Conservation (phyloP, 2,329 filamentous ascomycete genomes). For the Thielaviopsis euricoi region DNA sequence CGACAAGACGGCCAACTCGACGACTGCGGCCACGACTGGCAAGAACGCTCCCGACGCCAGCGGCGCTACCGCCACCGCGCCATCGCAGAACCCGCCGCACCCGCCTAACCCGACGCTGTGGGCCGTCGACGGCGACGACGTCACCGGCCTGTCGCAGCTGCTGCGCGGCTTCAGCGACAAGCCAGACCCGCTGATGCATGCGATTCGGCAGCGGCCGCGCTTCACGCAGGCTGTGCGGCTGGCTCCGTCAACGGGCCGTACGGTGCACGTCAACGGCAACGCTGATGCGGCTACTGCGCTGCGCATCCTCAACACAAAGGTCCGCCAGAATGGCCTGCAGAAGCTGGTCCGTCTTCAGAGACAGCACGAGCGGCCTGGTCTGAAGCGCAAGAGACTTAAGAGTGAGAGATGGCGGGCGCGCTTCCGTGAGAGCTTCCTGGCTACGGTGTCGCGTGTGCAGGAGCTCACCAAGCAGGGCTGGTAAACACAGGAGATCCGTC, state of each 20-base stretch:
- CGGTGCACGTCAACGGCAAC: constrained; percentile 24
- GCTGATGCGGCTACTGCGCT: constrained; percentile 31
- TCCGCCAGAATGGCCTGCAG: constrained; percentile 38
- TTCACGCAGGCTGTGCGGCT: constrained; percentile 20
- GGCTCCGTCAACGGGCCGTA: constrained; percentile 28
- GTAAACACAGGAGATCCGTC: constrained; percentile 32
- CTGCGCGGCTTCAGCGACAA: background rate
- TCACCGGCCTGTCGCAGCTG: constrained; percentile 18
- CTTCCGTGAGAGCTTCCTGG: constrained; percentile 54
- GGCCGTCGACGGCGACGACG: constrained; percentile 16
- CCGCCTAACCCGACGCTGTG: constrained; percentile 11
- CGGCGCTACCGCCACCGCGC: background rate
- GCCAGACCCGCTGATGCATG: background rate
- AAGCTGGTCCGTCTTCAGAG: constrained; percentile 40
- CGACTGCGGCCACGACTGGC: background rate
- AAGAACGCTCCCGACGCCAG: background rate
- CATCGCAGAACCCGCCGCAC: background rate
- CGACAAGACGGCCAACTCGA: background rate
- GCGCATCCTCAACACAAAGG: constrained; percentile 23
- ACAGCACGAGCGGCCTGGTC: constrained; percentile 58
- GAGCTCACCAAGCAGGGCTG: constrained; percentile 65
- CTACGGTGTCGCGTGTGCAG: constrained; percentile 45
- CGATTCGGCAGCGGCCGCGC: background rate
- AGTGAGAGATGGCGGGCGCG: constrained; percentile 51
- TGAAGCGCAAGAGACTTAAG: constrained; percentile 61